These are phyloP conservation scores for Sanghuangporus weigelae DNA, from an alignment of 1,284 basidiomycete genomes.

Conservation along the genomic window DNA sequence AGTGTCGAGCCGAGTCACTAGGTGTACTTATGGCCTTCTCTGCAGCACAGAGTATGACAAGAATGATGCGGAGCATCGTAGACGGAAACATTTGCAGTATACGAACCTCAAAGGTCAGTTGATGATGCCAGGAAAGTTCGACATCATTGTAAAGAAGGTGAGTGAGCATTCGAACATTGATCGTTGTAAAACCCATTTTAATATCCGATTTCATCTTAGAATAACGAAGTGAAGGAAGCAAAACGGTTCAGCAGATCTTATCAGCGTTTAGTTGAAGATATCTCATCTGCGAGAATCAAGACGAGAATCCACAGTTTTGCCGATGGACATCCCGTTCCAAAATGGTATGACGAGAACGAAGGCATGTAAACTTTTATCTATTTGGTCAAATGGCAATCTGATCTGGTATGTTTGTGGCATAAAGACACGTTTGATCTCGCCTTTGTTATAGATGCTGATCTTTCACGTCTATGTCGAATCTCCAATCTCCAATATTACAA, in stretches of 20 bases:
- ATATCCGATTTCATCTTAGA: background rate
- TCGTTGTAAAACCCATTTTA: background rate
- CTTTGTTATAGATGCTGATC: conserved; percentile 67
- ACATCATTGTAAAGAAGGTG: conserved; percentile 38
- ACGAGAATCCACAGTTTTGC: background rate
- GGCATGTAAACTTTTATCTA: background rate
- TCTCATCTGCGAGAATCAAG: background rate
- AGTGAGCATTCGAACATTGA: conserved; percentile 26
- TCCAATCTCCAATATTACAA: conserved; percentile 47
- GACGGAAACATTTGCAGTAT: conserved; percentile 28
- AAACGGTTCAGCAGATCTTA: background rate
- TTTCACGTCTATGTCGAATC: conserved; percentile 54
- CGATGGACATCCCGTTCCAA: background rate
- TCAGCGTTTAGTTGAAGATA: background rate
- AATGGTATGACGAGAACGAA: conserved; percentile 14
- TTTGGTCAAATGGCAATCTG: background rate
- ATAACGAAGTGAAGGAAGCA: background rate
- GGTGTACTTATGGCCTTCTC: conserved; percentile 73
- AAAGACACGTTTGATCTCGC: conserved; percentile 40
- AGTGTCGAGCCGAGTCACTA: conserved; percentile 69
- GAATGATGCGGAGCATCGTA: conserved; percentile 56
- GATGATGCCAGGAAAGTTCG: conserved; percentile 68
- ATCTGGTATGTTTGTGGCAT: conserved; percentile 40
- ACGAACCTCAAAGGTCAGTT: conserved; percentile 48
- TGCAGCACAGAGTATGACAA: conserved; percentile 61